phyloP scores from a whole-genome alignment of 805 yeast species.

The Suhomyces faveliae region DNA sequence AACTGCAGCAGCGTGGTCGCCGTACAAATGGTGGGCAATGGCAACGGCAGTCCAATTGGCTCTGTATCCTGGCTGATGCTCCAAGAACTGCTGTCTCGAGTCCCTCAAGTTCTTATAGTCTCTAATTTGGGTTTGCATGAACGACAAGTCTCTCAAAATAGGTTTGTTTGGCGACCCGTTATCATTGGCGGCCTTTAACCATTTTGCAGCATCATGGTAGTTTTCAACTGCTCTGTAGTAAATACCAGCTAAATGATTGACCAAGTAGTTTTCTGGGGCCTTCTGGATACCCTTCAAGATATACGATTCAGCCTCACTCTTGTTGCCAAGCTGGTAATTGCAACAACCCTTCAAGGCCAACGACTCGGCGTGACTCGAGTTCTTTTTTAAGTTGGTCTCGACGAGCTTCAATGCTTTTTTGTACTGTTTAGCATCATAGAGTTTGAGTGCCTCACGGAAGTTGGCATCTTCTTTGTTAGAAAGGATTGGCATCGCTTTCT shows the following conservation, averaged over 20 bases:
- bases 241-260: conserved; percentile 83
- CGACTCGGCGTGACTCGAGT: conserved; percentile 73
- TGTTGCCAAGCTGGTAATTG: conserved; percentile 54
- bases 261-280: conserved; percentile 62
- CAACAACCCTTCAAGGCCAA: conserved; percentile 81
- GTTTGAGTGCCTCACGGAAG: conserved; percentile 77
- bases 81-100: conserved; percentile 68
- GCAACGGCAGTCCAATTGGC: conserved; percentile 91
- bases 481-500: conserved; percentile 31
- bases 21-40: conserved; percentile 75
- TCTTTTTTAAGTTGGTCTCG: conserved; percentile 74
- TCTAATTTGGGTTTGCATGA: conserved; percentile 76
- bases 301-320: conserved; percentile 60
- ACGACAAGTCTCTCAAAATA: conserved; percentile 77
- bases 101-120: conserved; percentile 62
- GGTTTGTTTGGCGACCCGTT: conserved; percentile 77
- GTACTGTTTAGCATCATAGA: conserved; percentile 84
- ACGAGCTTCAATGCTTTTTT: conserved; percentile 77
- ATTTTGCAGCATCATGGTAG: conserved; percentile 73
- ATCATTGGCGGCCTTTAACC: conserved; percentile 71
- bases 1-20: conserved; percentile 66
- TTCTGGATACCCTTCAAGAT: conserved; percentile 61
- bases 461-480: conserved; percentile 65
- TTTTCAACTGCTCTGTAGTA: conserved; percentile 69
- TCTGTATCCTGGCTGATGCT: conserved; percentile 74